These are phyloP conservation scores for Spizellomyces punctatus DNA, from an alignment of 192 early-diverging fungal genomes.

Conservation along the genomic window DNA sequence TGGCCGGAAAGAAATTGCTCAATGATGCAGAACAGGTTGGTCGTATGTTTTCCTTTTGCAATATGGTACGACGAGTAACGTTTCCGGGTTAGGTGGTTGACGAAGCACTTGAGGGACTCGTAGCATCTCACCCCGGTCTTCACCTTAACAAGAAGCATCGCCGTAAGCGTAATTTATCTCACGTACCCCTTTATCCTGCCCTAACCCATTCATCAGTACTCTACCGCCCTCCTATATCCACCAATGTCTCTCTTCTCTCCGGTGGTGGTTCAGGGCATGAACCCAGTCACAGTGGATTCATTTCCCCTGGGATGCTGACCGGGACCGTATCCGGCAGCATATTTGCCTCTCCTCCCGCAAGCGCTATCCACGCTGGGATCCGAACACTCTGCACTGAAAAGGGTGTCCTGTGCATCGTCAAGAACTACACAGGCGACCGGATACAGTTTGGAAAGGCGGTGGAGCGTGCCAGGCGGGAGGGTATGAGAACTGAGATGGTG, in stretches of 20 bases:
- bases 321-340: constrained; percentile 83
- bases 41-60: background rate
- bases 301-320: constrained; percentile 72
- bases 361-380: constrained; percentile 76
- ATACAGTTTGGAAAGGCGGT: constrained; percentile 78
- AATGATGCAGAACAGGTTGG: constrained; percentile 15
- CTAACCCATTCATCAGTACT: constrained; percentile 42
- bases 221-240: constrained; percentile 56
- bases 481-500: constrained; percentile 69
- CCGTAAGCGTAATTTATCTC: background rate
- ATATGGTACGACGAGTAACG: background rate
- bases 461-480: constrained; percentile 69
- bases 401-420: constrained; percentile 78
- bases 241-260: constrained; percentile 71
- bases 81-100: constrained; percentile 22
- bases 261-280: constrained; percentile 89
- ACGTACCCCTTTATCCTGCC: background rate
- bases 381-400: constrained; percentile 61
- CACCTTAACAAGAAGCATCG: constrained; percentile 5
- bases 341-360: constrained; percentile 83
- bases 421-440: constrained; percentile 79
- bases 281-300: constrained; percentile 78
- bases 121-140: constrained; percentile 9
- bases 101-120: constrained; percentile 25
- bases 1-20: constrained; percentile 19